These are phyloP conservation scores for Streptanthus diversifolius DNA, from an alignment of 345 rosid genomes.

Conservation along the genomic window DNA sequence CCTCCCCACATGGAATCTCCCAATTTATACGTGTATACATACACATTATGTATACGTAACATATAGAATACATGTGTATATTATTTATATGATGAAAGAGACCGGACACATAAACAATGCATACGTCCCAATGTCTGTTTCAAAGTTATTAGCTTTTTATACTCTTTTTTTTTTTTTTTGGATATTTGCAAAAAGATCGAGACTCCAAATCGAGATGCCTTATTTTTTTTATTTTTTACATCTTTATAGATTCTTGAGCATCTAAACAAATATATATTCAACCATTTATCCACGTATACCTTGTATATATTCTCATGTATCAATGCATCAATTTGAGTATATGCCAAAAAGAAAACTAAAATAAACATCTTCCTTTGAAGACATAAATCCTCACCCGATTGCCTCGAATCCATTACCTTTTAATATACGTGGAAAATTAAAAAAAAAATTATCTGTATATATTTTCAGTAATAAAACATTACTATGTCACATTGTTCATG, in stretches of 20 bases:
- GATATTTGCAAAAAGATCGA: constrained; percentile 36
- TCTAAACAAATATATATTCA: background rate
- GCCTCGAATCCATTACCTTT: constrained; percentile 11
- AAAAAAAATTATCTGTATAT: background rate
- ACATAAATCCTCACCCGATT: constrained; percentile 31
- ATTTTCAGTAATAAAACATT: background rate
- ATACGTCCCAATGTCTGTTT: constrained; percentile 29
- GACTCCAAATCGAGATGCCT: constrained; percentile 35
- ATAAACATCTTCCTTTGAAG: background rate
- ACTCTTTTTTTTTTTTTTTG: constrained; percentile 22
- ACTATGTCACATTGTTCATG: constrained; percentile 1
- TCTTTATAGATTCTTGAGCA: constrained; percentile 30
- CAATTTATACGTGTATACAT: background rate
- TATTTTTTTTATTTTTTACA: constrained; percentile 19
- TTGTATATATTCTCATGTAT: constrained; percentile 5
- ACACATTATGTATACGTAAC: background rate
- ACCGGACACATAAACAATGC: constrained; percentile 27
- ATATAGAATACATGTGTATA: background rate
- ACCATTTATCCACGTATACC: background rate
- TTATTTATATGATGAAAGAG: background rate
- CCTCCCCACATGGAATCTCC: constrained; percentile 18
- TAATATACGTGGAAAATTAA: background rate
- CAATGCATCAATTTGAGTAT: constrained; percentile 27
- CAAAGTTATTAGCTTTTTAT: constrained; percentile 14
- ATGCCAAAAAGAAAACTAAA: constrained; percentile 15